phyloP scores from a whole-genome alignment of 495 filamentous ascomycete genomes.

The Pyrenopolyporus hunteri region DNA sequence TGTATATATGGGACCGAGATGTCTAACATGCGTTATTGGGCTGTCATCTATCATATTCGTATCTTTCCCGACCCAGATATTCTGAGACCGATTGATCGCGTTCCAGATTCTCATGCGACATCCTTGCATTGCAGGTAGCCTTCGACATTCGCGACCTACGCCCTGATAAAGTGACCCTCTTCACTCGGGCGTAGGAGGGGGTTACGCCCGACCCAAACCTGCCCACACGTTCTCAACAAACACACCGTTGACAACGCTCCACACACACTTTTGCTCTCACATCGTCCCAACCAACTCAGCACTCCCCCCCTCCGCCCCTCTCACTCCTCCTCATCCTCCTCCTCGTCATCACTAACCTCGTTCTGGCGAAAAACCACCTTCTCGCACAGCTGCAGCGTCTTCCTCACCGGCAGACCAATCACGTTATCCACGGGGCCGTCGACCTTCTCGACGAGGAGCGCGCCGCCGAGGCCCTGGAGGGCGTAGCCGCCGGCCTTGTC shows the following conservation, averaged over 20 bases:
- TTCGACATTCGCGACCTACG: neutral
- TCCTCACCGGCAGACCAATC: slow-evolving; percentile 86
- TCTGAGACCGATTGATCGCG: too few relatives aligned
- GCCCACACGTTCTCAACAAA: too few relatives aligned
- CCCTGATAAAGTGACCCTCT: neutral
- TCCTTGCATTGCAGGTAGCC: too few relatives aligned
- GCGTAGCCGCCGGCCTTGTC: slow-evolving; percentile 98
- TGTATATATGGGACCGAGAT: slow-evolving; percentile 7
- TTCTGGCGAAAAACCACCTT: slow-evolving; percentile 68
- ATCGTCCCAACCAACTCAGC: neutral
- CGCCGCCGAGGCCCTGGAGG: slow-evolving; percentile 82
- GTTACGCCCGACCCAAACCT: too few relatives aligned
- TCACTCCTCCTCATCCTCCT: slow-evolving; percentile 44
- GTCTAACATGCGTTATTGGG: neutral
- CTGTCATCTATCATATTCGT: neutral
- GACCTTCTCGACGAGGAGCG: slow-evolving; percentile 82
- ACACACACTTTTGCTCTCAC: neutral
- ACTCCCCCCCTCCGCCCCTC: neutral
- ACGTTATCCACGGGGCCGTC: slow-evolving; percentile 95
- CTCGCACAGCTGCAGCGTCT: slow-evolving; percentile 83
- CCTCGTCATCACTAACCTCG: slow-evolving; percentile 46
- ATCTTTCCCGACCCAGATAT: neutral
- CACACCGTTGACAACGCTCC: too few relatives aligned
- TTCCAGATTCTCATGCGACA: too few relatives aligned
- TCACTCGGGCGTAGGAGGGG: too few relatives aligned